These are phyloP conservation scores for Diaporthe sp. DNA, from an alignment of 2,329 filamentous ascomycete species.

Conservation along the genomic window DNA sequence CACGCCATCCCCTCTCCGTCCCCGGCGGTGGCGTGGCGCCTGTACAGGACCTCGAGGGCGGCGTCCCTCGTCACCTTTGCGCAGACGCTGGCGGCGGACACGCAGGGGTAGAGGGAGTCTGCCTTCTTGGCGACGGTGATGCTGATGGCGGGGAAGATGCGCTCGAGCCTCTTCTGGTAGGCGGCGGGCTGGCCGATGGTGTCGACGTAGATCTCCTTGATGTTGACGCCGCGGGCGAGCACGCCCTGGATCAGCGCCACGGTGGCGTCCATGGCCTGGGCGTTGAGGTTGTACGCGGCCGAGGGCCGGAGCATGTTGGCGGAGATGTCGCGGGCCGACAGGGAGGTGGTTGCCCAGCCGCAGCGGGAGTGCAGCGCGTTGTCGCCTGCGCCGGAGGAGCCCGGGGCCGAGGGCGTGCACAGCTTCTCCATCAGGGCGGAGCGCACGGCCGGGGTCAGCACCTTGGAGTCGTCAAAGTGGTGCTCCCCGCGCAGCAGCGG, in stretches of 20 bases:
- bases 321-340: conserved; percentile 88
- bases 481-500: conserved; percentile 83
- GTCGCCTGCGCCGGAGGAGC: conserved; percentile 49
- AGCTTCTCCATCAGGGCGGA: conserved; percentile 78
- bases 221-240: conserved; percentile 82
- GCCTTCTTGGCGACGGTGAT: conserved; percentile 92
- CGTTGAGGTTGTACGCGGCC: conserved; percentile 88
- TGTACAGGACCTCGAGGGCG: conserved; percentile 85
- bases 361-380: conserved; percentile 67
- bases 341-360: conserved; percentile 86
- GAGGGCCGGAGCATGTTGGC: conserved; percentile 81
- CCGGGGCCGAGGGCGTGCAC: conserved; percentile 64
- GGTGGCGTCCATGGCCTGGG: conserved; percentile 94
- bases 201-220: conserved; percentile 93
- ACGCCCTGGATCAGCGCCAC: conserved; percentile 85
- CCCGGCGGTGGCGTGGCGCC: conserved; percentile 43
- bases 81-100: conserved; percentile 93
- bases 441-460: conserved; percentile 84
- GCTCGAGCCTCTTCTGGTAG: conserved; percentile 88
- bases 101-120: conserved; percentile 91
- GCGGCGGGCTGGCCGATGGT: conserved; percentile 87
- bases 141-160: conserved; percentile 82
- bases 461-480: conserved; percentile 96
- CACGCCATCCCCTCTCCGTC: conserved; percentile 67
- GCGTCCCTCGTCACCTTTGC: conserved; percentile 97